A percentile compares a stretch with the other conserved stretches of the same genome.
Conservation (phyloP, 352 stramenopile genomes). For the Phytophthora citricola region DNA sequence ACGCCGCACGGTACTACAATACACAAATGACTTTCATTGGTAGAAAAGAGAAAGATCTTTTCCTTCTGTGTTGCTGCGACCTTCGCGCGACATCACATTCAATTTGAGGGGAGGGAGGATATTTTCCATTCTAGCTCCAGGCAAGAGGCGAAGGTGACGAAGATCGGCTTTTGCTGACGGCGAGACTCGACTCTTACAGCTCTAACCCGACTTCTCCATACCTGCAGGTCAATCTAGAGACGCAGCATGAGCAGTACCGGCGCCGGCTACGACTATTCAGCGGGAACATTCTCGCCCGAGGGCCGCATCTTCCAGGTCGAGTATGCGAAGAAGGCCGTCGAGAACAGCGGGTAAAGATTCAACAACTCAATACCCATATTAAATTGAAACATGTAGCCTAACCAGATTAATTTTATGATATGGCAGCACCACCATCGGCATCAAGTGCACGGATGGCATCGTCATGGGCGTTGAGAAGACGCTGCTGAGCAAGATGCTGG, state of each 20-base stretch:
- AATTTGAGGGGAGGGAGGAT: slow-evolving; percentile 27
- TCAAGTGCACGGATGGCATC: slow-evolving; percentile 97
- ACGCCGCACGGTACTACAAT: background rate
- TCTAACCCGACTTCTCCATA: slow-evolving; percentile 2
- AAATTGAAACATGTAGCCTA: background rate
- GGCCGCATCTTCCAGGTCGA: slow-evolving; percentile 99
- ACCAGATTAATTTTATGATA: background rate
- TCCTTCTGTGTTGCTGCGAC: slow-evolving; percentile 8
- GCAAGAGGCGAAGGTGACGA: slow-evolving; percentile 26
- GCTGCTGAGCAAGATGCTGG: slow-evolving; percentile 93
- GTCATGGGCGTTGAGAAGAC: slow-evolving; percentile 98
- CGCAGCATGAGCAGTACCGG: slow-evolving; percentile 84
- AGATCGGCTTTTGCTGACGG: slow-evolving; percentile 15
- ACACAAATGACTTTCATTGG: background rate
- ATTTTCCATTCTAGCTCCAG: slow-evolving; percentile 29
- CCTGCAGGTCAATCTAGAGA: slow-evolving; percentile 13
- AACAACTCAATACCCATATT: background rate
- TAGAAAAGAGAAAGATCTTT: slow-evolving; percentile 18
- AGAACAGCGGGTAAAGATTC: slow-evolving; percentile 91
- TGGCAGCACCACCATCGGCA: slow-evolving; percentile 95
- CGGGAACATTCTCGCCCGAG: slow-evolving; percentile 97
- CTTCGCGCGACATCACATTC: slow-evolving; percentile 17
- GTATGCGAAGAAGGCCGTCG: slow-evolving; percentile 98
- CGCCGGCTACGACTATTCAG: slow-evolving; percentile 89
- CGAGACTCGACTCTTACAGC: too few relatives aligned